Percentiles rank a stretch among this genome's conserved stretches.
Evolutionary conservation across 2,329 filamentous ascomycete species (phyloP).

Genomic region (Epichloe sylvatica): DNA sequence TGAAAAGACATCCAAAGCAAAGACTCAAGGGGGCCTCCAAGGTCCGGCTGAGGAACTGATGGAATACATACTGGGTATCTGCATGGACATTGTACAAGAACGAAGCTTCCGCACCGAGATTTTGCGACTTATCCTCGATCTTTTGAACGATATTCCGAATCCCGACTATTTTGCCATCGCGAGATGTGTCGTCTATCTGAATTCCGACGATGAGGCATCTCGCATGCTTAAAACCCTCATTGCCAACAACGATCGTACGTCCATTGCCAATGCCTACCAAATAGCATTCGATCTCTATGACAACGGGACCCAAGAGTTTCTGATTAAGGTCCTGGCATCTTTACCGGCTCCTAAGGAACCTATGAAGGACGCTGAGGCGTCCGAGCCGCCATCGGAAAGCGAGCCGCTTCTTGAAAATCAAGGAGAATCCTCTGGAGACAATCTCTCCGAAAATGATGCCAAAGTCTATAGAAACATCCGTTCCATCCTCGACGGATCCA

Average conservation of each 20-base stretch:
- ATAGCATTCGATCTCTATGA: conserved; percentile 97
- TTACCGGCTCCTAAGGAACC: conserved; percentile 44
- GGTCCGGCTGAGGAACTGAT: conserved; percentile 78
- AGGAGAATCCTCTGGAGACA: conserved; percentile 40
- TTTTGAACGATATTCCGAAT: conserved; percentile 82
- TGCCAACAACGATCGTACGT: conserved; percentile 61
- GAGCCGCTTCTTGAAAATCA: conserved; percentile 36
- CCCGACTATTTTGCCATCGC: conserved; percentile 98
- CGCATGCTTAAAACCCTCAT: conserved; percentile 73
- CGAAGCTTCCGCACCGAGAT: conserved; percentile 73
- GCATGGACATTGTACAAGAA: conserved; percentile 96
- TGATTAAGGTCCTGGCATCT: conserved; percentile 74
- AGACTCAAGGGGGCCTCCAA: conserved; percentile 32
- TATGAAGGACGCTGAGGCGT: conserved; percentile 32
- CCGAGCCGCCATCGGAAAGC: conserved; percentile 28
- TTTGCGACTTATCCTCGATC: conserved; percentile 76
- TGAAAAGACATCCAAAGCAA: conserved; percentile 54
- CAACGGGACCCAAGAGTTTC: conserved; percentile 94
- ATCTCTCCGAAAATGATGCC: conserved; percentile 36
- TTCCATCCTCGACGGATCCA: conserved; percentile 68
- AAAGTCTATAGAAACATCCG: conserved; percentile 50
- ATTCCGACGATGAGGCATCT: conserved; percentile 82
- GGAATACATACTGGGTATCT: conserved; percentile 91
- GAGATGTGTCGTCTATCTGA: conserved; percentile 91
- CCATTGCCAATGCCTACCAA: conserved; percentile 81